These are phyloP conservation scores for Rhynchospora tenuis DNA, from an alignment of 176 grass and related monocot species.

Conservation along the genomic window DNA sequence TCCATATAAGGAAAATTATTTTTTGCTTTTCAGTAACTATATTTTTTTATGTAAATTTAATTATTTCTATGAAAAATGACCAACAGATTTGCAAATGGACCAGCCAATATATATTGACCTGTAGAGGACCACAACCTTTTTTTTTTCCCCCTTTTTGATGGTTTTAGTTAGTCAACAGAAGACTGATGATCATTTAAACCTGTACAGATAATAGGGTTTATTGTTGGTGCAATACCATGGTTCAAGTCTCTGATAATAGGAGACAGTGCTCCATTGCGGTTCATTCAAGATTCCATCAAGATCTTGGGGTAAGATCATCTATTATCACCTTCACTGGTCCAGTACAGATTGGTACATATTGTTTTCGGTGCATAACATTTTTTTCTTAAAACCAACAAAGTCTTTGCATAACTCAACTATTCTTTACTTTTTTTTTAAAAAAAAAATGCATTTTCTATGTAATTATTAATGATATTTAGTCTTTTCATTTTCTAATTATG, in stretches of 20 bases:
- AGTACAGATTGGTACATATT: background rate
- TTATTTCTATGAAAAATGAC: background rate
- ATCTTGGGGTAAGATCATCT: constrained; percentile 20
- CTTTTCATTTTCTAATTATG: constrained; percentile 5
- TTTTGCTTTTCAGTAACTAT: background rate
- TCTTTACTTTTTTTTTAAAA: background rate
- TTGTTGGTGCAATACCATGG: constrained; percentile 28
- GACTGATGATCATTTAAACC: background rate
- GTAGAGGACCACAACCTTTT: background rate
- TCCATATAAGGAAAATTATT: background rate
- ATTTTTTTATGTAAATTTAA: background rate
- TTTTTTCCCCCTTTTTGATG: background rate
- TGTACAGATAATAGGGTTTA: constrained; percentile 30
- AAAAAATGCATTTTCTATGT: background rate
- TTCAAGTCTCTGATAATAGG: constrained; percentile 35
- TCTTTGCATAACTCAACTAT: background rate
- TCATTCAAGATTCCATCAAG: constrained; percentile 27
- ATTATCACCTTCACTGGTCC: background rate
- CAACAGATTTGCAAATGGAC: background rate
- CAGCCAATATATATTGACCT: background rate
- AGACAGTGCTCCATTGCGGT: constrained; percentile 20
- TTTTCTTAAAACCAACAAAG: background rate
- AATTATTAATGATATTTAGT: background rate
- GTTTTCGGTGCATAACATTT: background rate
- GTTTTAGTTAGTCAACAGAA: background rate